Evolutionary conservation across 148 eudicot species (phyloP), one percentile per base, ranked within the genome.

Genomic region (Mesembryanthemum crystallinum): DNA sequence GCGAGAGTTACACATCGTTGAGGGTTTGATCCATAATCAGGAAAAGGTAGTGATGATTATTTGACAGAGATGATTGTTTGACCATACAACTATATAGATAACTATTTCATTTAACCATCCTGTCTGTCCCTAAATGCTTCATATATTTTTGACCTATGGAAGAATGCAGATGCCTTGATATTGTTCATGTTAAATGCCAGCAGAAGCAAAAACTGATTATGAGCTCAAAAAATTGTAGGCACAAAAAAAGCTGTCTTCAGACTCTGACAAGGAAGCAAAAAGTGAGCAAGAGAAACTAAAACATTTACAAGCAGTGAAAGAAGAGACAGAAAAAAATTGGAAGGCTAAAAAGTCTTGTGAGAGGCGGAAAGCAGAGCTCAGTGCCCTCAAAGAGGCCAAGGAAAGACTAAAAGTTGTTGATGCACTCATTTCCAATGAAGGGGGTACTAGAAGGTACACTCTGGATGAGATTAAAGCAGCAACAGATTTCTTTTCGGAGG

Each of bases 341-440:
- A 84, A 87, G 39, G 84, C 81, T 28, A 85, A 87, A 72, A 90
- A 90, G 86, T 74, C 86, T 27, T 78, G 78, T 64, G 92, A 85
- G 71, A 88, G 89, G 77, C 83, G 86, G 75, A 75, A 82, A 77
- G 92, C 91, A 77, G 90, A 90, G 79, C 64, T 83, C 37, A 87
- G 75, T 45, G 86, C 88, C 67, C 73, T 73, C 25, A 80, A 83
- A 73, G 90, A 88, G 84, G 79, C 88, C 15, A 68, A 78, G 24
- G 91, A 92, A 77, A 90, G 82, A 71, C 80, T 81, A 67, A 86
- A 74, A 81, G 78, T 92, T 55, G 79, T 83, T 66, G 82, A 87
- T 72, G 89, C 74, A 33, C 87, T 92, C 49, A 80, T 92, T 13
- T 78, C 76, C 30, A 76, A 49, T 82, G 95, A 92, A 74, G 79